Percentiles rank a stretch among this genome's conserved stretches.
These are phyloP conservation scores for Mycena kentingensis DNA, from an alignment of 768 basidiomycete genomes.

Conservation along the genomic window DNA sequence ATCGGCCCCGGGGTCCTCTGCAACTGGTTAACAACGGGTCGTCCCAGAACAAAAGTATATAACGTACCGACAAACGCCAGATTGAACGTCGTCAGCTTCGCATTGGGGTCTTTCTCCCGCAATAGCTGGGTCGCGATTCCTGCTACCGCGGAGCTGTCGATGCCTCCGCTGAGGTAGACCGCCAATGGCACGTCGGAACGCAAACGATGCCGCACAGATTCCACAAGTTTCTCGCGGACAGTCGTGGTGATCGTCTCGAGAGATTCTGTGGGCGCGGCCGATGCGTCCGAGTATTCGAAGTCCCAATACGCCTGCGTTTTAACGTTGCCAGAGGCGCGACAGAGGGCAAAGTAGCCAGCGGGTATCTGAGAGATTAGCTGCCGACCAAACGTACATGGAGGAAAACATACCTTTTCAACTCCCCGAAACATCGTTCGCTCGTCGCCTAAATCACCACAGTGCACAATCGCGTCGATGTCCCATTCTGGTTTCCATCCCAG, in stretches of 20 bases:
- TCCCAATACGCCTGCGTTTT: conserved; percentile 8
- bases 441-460: conserved; percentile 7
- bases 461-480: conserved; percentile 19
- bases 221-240: neutral
- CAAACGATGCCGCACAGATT: conserved; percentile 4
- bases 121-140: conserved; percentile 18
- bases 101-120: conserved; percentile 15
- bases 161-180: conserved; percentile 19
- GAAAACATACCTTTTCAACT: conserved; percentile 9
- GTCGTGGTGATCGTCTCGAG: conserved; percentile 2
- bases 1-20: conserved; percentile 11
- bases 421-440: conserved; percentile 21
- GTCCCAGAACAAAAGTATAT: neutral
- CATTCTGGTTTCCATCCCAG: conserved; percentile 24
- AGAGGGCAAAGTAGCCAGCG: conserved; percentile 3
- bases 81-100: conserved; percentile 13
- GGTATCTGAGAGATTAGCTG: neutral
- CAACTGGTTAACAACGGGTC: neutral
- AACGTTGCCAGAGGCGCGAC: neutral
- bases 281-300: neutral
- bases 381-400: neutral
- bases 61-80: conserved; percentile 14
- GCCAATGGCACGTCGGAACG: conserved; percentile 11
- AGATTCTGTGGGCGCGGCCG: neutral
- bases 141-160: conserved; percentile 20